These are phyloP conservation scores for Kwoniella europaea DNA, from an alignment of 768 basidiomycete genomes.

Conservation along the genomic window DNA sequence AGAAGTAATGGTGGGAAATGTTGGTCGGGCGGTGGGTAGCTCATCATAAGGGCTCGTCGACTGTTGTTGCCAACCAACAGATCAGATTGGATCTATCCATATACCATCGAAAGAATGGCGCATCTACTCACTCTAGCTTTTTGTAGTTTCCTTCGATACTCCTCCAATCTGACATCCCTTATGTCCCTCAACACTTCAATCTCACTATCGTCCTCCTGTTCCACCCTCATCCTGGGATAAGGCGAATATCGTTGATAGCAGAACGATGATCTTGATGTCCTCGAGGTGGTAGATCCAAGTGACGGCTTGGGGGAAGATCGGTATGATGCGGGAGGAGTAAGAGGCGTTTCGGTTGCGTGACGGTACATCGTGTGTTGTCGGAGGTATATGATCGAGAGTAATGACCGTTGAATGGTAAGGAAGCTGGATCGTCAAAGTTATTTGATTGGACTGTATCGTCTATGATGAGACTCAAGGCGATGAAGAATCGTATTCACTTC, in stretches of 20 bases:
- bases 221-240: slow-evolving; percentile 4
- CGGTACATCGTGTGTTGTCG: neutral
- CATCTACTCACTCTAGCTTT: slow-evolving; percentile 3
- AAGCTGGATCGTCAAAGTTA: neutral
- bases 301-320: neutral
- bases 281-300: neutral
- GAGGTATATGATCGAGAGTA: neutral
- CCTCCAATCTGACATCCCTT: neutral
- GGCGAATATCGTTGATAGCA: slow-evolving; percentile 8
- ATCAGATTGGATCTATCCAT: neutral
- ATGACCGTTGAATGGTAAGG: neutral
- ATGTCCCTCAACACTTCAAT: slow-evolving; percentile 7
- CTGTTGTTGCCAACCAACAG: neutral
- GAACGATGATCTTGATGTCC: neutral
- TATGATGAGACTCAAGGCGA: neutral
- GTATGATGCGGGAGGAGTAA: neutral
- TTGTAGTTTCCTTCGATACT: neutral
- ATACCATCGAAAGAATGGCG: too few species aligned
- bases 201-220: neutral
- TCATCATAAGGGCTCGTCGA: slow-evolving; percentile 9
- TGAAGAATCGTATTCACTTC: neutral
- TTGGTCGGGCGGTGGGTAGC: neutral
- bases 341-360: neutral
- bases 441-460: slow-evolving; percentile 1
- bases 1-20: neutral